Evolutionary conservation across 306 rosid species (phyloP).

Genomic region (Quillaja saponaria): DNA sequence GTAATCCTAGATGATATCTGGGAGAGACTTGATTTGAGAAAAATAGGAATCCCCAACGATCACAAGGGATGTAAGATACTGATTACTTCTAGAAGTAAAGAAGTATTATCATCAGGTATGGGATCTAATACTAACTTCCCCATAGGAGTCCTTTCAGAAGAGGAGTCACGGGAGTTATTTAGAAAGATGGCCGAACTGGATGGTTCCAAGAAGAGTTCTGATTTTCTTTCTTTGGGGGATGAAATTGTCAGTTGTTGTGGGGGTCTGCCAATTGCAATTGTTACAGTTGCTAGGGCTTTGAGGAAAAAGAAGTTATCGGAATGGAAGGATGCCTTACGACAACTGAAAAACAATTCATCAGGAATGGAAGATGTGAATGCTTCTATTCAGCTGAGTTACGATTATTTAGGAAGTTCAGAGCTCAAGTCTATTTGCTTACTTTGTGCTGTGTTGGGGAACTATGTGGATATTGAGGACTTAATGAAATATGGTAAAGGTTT

Average conservation of each 20-base stretch:
- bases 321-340: background rate
- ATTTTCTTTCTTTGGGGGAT: rapidly evolving
- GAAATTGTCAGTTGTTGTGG: background rate
- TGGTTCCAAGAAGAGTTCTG: no score
- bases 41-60: background rate
- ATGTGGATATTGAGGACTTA: background rate
- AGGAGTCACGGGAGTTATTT: background rate
- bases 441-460: background rate
- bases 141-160: background rate
- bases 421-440: background rate
- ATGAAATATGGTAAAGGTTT: background rate
- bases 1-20: background rate
- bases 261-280: background rate
- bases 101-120: background rate
- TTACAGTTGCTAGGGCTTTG: background rate
- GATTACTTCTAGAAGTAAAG: background rate
- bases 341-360: background rate
- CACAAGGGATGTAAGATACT: background rate
- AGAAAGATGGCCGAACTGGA: background rate
- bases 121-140: background rate
- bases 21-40: background rate
- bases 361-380: background rate
- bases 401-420: background rate
- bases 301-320: background rate
- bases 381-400: background rate